Evolutionary conservation across 1,139 yeast genomes (phyloP), one percentile per base, ranked within the genome.

Genomic region (Candida mesenterica): DNA sequence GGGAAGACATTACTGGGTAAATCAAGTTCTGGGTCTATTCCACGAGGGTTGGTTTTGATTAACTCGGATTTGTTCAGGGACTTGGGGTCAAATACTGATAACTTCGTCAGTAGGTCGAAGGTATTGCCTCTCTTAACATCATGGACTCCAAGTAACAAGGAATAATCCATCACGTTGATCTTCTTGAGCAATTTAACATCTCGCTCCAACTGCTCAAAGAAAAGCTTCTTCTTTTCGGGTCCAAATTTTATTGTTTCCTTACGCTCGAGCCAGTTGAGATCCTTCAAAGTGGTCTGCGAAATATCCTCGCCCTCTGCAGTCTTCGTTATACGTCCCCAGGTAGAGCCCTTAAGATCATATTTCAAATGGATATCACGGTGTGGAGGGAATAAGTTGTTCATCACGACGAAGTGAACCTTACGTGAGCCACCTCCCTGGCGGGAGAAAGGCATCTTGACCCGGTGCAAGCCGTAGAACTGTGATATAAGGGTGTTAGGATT

Each of bases 351-450:
- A 52, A 94, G 72, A 55, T 94, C 99, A 59, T 79, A 94, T 28
- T 92, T 86, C 32, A 77, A 64, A 55, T 89, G 95, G 41, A 92
- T 82, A 46, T 87, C 95, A 39, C 92, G 73, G 53, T 88, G 90
- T 5, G 97, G 96, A 1, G 99, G 98, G 61, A 94, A 92, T 37
- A 94, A 70, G 55, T 94, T 94, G 65, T 94, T 94, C 98, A 94
- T 94, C 30, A 94, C 97, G 38, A 94, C 73, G 50, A 94, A 92
- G 61, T 94, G 96, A 28, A 92, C 88, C 56, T 88, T 90, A 42
- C 94, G 77, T 39, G 73, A 73, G 29, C 77, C 78, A 33, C 59
- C 59, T 5, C 38, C 41, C 3, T 42, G 39, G 7, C 41, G 33
- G 24, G 61, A 61, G 15, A 82, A 78, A 9, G 92, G 96, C 79